Evolutionary conservation across 768 basidiomycete species (phyloP).

Genomic region (Fistulinella prunicolor): DNA sequence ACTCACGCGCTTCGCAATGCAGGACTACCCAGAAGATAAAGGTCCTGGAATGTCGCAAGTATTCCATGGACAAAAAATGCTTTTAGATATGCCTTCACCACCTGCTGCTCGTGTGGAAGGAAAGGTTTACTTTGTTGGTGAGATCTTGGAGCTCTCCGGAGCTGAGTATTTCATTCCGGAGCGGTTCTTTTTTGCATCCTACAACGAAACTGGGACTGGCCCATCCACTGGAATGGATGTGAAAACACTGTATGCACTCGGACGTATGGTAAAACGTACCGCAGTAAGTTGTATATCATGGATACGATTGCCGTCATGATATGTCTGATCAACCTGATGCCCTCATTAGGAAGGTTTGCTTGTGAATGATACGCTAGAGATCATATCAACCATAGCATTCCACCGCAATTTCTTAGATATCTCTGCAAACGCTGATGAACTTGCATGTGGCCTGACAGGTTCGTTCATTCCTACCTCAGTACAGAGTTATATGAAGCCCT

Average conservation of each 20-base stretch:
- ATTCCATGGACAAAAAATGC: conserved; percentile 27
- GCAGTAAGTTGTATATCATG: too few species aligned
- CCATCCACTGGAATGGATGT: not conserved
- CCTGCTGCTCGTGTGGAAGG: not conserved
- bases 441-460: conserved; percentile 2
- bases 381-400: too few species aligned
- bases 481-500: not conserved
- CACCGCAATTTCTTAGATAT: too few species aligned
- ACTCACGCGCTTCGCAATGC: conserved; percentile 9
- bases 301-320: too few species aligned
- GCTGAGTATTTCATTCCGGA: conserved; percentile 19
- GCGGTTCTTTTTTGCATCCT: not conserved
- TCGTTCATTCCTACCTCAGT: not conserved
- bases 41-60: conserved; percentile 17
- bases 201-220: not conserved
- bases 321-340: too few species aligned
- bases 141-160: not conserved
- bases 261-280: too few species aligned
- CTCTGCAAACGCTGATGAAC: not conserved
- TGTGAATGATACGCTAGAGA: too few species aligned
- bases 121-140: not conserved
- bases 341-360: too few species aligned
- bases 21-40: conserved; percentile 9
- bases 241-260: not conserved
- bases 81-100: not conserved